Percentiles rank a stretch among this genome's conserved stretches.
Evolutionary conservation across 1,284 basidiomycete species (phyloP).

Genomic region (Moesziomyces antarcticus): DNA sequence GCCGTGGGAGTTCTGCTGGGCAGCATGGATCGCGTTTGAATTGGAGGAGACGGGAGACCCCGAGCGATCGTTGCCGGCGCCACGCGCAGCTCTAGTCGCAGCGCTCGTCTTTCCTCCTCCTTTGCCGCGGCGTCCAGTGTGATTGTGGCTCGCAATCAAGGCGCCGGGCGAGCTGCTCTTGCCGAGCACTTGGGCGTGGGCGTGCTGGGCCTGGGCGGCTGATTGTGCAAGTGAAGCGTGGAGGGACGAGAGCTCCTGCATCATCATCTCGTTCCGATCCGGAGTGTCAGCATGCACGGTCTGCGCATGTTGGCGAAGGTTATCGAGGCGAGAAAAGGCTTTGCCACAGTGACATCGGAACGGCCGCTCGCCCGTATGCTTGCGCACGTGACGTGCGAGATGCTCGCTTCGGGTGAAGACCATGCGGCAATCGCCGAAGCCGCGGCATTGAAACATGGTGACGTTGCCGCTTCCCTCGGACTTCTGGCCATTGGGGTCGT

Average conservation of each 20-base stretch:
- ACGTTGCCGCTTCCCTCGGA: slow-evolving; percentile 70
- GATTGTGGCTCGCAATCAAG: slow-evolving; percentile 45
- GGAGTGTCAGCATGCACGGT: slow-evolving; percentile 90
- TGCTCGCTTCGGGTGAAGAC: slow-evolving; percentile 95
- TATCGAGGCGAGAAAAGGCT: slow-evolving; percentile 94
- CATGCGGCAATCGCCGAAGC: slow-evolving; percentile 95
- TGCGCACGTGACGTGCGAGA: slow-evolving; percentile 91
- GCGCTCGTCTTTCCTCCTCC: slow-evolving; percentile 34
- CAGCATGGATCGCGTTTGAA: not conserved
- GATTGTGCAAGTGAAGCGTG: slow-evolving; percentile 79
- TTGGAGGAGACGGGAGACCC: slow-evolving; percentile 11
- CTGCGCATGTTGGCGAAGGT: slow-evolving; percentile 93
- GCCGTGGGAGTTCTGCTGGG: slow-evolving; percentile 3
- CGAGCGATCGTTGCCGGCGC: slow-evolving; percentile 13
- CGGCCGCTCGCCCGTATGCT: slow-evolving; percentile 95
- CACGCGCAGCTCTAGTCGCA: slow-evolving; percentile 24
- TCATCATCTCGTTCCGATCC: slow-evolving; percentile 88
- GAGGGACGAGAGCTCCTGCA: slow-evolving; percentile 84
- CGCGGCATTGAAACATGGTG: slow-evolving; percentile 93
- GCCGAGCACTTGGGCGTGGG: slow-evolving; percentile 55
- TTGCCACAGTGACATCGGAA: slow-evolving; percentile 93
- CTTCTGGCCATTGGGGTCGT: slow-evolving; percentile 24
- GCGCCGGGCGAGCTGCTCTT: slow-evolving; percentile 49
- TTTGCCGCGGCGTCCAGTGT: slow-evolving; percentile 38
- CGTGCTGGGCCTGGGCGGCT: slow-evolving; percentile 58